phyloP scores from a whole-genome alignment of 768 basidiomycete species.

The Tulasnella sp. region DNA sequence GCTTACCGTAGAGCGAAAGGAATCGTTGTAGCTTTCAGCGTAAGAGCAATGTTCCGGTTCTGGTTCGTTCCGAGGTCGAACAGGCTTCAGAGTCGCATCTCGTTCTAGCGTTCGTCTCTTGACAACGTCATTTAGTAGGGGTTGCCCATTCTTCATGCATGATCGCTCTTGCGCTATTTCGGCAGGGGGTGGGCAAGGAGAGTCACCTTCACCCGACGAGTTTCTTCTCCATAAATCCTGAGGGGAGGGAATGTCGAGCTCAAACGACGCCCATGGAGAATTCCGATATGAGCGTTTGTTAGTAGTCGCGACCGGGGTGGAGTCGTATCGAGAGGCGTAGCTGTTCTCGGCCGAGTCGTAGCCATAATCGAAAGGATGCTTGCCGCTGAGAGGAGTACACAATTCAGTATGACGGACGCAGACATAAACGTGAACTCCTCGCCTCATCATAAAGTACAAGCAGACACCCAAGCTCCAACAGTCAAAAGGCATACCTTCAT shows the following conservation, averaged over 20 bases:
- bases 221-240: background rate
- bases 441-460: slow-evolving; percentile 78
- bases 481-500: slow-evolving; percentile 35
- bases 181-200: background rate
- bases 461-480: slow-evolving; percentile 84
- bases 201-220: background rate
- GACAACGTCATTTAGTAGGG: background rate
- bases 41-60: slow-evolving; percentile 24
- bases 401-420: background rate
- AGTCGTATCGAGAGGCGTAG: background rate
- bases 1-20: slow-evolving; percentile 40
- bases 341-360: background rate
- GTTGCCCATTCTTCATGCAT: background rate
- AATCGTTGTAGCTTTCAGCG: slow-evolving; percentile 29
- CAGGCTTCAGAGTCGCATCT: slow-evolving; percentile 16
- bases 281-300: background rate
- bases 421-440: slow-evolving; percentile 2
- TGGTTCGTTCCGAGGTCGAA: slow-evolving; percentile 18
- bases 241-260: background rate
- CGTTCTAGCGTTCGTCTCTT: background rate
- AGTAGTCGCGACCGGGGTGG: background rate
- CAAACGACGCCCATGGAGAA: background rate
- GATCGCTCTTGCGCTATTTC: background rate
- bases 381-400: slow-evolving; percentile 42
- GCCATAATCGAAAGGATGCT: slow-evolving; percentile 69